A percentile compares a stretch with the other conserved stretches of the same genome.
Conservation (phyloP, 2,329 filamentous ascomycete species). For the Botryotinia globosa region DNA sequence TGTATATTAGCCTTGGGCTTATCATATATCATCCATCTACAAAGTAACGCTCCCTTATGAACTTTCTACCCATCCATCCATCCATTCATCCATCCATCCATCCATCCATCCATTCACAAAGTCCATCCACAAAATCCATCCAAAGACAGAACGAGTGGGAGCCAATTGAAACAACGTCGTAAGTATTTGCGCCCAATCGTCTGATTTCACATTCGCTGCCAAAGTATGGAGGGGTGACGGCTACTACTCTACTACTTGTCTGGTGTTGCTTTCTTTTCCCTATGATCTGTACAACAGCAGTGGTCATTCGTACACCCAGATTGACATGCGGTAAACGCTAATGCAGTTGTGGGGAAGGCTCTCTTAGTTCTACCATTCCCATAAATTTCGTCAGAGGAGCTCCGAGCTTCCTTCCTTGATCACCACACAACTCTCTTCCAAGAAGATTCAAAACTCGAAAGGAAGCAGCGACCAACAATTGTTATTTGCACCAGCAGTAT, state of each 20-base stretch:
- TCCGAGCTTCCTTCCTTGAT: constrained; percentile 16
- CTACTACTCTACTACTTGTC: neutral
- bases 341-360: constrained; percentile 13
- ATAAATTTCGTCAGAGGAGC: constrained; percentile 17
- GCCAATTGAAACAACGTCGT: neutral
- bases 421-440: neutral
- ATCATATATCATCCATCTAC: neutral
- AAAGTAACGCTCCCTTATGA: neutral
- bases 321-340: constrained; percentile 3
- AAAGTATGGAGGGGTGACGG: neutral
- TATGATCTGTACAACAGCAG: neutral
- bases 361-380: constrained; percentile 7
- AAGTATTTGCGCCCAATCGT: neutral
- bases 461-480: neutral
- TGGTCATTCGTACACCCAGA: constrained; percentile 8
- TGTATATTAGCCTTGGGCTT: constrained; percentile 1
- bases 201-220: neutral
- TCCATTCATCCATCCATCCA: neutral
- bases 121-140: neutral
- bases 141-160: neutral
- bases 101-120: neutral
- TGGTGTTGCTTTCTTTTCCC: neutral
- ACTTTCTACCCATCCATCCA: neutral
- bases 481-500: neutral
- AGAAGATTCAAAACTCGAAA: neutral